Conservation (phyloP, 768 basidiomycete species). For the Xerocomus spinulosus region DNA sequence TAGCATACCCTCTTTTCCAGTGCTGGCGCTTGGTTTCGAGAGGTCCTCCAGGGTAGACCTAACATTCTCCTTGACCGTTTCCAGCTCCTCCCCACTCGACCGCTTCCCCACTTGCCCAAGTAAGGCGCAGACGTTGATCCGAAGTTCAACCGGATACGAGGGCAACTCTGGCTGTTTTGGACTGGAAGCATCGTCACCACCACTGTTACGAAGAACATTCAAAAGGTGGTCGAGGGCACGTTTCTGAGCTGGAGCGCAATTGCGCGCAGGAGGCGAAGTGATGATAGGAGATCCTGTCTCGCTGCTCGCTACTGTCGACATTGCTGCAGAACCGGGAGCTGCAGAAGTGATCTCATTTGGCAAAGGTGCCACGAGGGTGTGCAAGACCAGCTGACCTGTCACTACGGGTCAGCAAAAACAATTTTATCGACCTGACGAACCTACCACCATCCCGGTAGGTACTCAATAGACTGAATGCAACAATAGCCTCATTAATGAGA, state of each 20-base stretch:
- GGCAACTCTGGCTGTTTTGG: constrained; percentile 32
- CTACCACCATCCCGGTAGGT: constrained; percentile 62
- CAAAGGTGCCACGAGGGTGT: constrained; percentile 51
- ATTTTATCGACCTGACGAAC: constrained; percentile 16
- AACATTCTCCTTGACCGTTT: constrained; percentile 47
- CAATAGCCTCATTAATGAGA: constrained; percentile 83
- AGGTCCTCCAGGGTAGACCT: constrained; percentile 49
- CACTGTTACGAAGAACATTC: constrained; percentile 50
- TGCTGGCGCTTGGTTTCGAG: constrained; percentile 31
- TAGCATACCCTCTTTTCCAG: constrained; percentile 34
- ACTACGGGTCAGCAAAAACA: constrained; percentile 8
- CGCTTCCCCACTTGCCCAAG: constrained; percentile 60
- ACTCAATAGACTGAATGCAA: constrained; percentile 75
- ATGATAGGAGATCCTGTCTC: constrained; percentile 47
- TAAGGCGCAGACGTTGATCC: constrained; percentile 71
- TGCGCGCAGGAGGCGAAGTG: constrained; percentile 36
- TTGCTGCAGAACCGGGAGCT: constrained; percentile 30
- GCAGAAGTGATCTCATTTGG: constrained; percentile 36
- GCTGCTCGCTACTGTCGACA: constrained; percentile 39
- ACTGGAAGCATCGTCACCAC: constrained; percentile 33
- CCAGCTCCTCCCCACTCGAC: constrained; percentile 43
- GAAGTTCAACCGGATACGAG: constrained; percentile 69
- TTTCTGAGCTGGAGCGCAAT: constrained; percentile 41
- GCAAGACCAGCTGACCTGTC: constrained; percentile 64
- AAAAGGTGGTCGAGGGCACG: constrained; percentile 67